phyloP scores from a whole-genome alignment of 495 filamentous ascomycete genomes.

The Xylaria bambusicola region DNA sequence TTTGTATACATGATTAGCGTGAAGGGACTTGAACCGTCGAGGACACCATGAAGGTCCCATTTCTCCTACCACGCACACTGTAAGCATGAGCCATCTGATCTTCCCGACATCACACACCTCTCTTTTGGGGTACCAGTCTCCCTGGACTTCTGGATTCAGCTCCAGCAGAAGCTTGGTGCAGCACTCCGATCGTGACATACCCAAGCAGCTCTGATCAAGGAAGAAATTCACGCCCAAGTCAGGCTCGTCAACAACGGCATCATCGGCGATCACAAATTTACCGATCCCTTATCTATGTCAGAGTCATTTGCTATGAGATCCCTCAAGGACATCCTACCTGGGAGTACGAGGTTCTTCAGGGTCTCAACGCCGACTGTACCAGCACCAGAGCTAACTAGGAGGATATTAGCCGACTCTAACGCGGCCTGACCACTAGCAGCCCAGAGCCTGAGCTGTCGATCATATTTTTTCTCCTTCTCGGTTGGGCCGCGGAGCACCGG shows the following conservation, averaged over 20 bases:
- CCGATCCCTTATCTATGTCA: constrained; percentile 67
- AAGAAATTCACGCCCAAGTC: constrained; percentile 98
- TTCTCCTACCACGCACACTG: constrained; percentile 18
- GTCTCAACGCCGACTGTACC: constrained; percentile 88
- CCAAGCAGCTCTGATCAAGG: constrained; percentile 74
- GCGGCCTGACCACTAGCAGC: constrained; percentile 88
- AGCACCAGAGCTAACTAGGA: constrained; percentile 81
- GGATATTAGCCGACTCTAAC: constrained; percentile 83
- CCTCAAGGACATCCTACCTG: constrained; percentile 48
- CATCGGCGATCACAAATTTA: constrained; percentile 90
- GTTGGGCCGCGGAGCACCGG: constrained; percentile 64
- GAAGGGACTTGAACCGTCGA: constrained; percentile 55
- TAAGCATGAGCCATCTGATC: constrained; percentile 26
- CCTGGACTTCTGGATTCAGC: constrained; percentile 93
- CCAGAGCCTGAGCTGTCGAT: constrained; percentile 94
- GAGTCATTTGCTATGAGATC: not conserved
- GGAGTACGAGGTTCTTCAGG: constrained; percentile 94
- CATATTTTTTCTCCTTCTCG: constrained; percentile 92
- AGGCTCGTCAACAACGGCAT: constrained; percentile 69
- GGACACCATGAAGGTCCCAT: constrained; percentile 29
- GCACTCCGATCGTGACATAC: constrained; percentile 77
- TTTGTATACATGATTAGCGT: constrained; percentile 75
- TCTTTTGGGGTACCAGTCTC: constrained; percentile 55
- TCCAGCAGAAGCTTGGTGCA: constrained; percentile 76
- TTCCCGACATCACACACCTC: constrained; percentile 31